Evolutionary conservation across 2,329 filamentous ascomycete genomes (phyloP), one percentile per base, ranked within the genome.

Genomic region (Clarireedia homoeocarpa): DNA sequence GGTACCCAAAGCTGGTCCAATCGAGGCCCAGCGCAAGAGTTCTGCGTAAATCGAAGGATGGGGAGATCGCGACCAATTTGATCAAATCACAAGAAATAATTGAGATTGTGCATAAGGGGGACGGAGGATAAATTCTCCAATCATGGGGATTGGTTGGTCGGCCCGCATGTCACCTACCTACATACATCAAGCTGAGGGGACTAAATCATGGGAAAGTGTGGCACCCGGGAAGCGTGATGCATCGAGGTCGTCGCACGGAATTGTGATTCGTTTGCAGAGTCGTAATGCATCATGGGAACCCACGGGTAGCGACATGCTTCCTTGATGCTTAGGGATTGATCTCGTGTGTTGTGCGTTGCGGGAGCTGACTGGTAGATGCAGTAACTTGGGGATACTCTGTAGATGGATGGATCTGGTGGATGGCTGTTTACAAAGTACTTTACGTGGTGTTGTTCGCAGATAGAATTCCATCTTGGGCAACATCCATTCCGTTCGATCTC

Each of bases 71-170:
- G 48, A 23, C 42, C 55, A 51, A n/a, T 20, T n/a, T 40, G 48
- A 46, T 60, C 61, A 58, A 62, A 62, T 62, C n/a, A 55, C 34
- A 42, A 40, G 45, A 34, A 24, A 59, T 58, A 59, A 63, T 61
- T 61, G 46, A 46, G 6, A 53, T 57, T 57, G 48, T 61, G 63
- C 61, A 62, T 62, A 57, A 61, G 53, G 48, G 46, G 48, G 42
- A 47, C 48, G 53, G 47, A 51, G 48, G 46, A 47, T 36, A 48
- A 49, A 51, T 40, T 40, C 39, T 17, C 17, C 12, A 10, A 14
- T 17, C 44, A 53, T 53, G 30, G 44, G 51, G 48, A 30, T 23
- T 48, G 51, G 30, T 53, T 53, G 51, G 44, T 30, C 26, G 23
- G 42, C 48, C 20, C 39, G 17, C 17, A 40, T 40, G 14, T 40